Base-by-base conservation (phyloP, 495 filamentous ascomycete species). In the Penicillium manginii region DNA sequence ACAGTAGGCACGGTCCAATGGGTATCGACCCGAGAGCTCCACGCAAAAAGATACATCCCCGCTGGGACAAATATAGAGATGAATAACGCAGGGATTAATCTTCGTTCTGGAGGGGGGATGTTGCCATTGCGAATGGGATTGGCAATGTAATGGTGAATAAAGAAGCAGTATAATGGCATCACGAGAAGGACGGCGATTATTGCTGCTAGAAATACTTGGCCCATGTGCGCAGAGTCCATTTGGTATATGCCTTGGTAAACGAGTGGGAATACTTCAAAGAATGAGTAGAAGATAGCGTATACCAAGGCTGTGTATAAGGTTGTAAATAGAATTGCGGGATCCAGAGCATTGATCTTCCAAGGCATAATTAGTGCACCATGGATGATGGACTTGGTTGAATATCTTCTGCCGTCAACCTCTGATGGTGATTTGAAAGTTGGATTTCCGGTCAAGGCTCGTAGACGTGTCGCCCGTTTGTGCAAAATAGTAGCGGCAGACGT, bases 241-340 rank as follows among this genome's bases (percentile, higher is more conserved):
- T 40, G 63, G 35, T 75, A 68, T 4, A 69, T 66, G 17, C 40
- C 53, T 18, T 56, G 31, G 50, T 70, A 78, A 2, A 72, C 65
- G 1, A 73, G 43, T 4, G 65, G 59, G 45, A 76, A 75, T 0
- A 62, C 63, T 12, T 60, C 67, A 56, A 76, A 73, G 48, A 86
- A 87, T 47, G 72, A 78, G 67, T 86, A 87, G 68, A 82, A 86
- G 67, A 86, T 86, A 12, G 76, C 81, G 68, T 88, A 87, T 29
- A 83, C 76, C 32, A 88, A 73, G 19, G 79, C 77, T 1, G 79
- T 83, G 68, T 88, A 89, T n/a, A 81, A 21, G 59, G 85, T 82
- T 2, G 83, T 80, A 72, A 87, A 88, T 0, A 78, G 71, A 40
- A 88, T 80, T 51, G 82, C 77, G 0, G 83, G 83, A 60, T 88